Evolutionary conservation across 768 basidiomycete genomes (phyloP), one percentile per base, ranked within the genome.

Genomic region (Neoboletus subvelutipes): DNA sequence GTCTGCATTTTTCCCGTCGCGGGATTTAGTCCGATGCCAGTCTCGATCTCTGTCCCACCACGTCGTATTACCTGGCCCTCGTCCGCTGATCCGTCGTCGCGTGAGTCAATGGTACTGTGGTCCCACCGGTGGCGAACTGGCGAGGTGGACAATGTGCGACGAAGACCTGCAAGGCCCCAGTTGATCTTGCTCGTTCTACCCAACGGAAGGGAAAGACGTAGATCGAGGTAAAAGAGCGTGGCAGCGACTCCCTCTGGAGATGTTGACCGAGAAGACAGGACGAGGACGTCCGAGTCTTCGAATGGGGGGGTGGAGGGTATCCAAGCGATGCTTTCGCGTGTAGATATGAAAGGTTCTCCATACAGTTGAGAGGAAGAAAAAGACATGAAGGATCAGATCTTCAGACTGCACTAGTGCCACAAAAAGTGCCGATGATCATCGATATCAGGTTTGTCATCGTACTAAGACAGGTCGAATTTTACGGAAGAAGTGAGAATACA

Each of bases 281-380:
- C 67, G 26, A 71, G 63, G 24, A 70, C 69, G 24, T 63, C 60
- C 4, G 63, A 68, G 45, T 68, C 67, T 52, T 70, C 69, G 46
- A 51, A 70, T 31, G 56, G 28, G 13, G 57, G 56, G 12, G 51
- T 40, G 11, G 50, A 62, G 12, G 60, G 55, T 41, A 60, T 47
- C 66, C 66, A 68, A 26, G 67, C 57, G 22, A 68, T 68, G 45
- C 51, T 68, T 34, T 68, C 42, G 24, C 69, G 67, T 1, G 15
- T 43, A 7, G 61, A 63, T 42, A 68, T 45, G 42, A 60, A 68
- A 0, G 69, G 66, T 20, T 62, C 37, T 24, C 60, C 66, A 37
- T 59, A 45, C 36, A 67, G 20, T 7, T 5, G 13, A 5, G 55
- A 29, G 24, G 22, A 31, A 7, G 22, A 11, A 33, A 22, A 15